These are phyloP conservation scores for Mollisiaceae sp. DNA, from an alignment of 2,329 filamentous ascomycete genomes.

Conservation along the genomic window DNA sequence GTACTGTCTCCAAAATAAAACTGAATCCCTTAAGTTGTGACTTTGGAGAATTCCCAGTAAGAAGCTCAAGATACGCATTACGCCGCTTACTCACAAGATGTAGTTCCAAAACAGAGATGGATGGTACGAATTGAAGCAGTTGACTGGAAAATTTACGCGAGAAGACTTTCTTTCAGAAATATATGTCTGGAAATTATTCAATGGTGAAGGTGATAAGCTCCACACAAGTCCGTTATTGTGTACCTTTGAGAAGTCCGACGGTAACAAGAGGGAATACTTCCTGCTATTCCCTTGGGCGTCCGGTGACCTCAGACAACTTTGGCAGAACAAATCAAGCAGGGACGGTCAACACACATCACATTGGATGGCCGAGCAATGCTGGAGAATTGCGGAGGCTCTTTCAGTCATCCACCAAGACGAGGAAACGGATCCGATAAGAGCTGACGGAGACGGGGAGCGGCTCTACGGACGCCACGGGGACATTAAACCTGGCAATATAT, in stretches of 20 bases:
- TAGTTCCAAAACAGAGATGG: not conserved
- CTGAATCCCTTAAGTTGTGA: not conserved
- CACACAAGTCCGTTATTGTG: not conserved
- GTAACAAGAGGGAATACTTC: not conserved
- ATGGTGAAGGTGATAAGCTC: not conserved
- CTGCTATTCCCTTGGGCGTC: not conserved
- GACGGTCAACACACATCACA: not conserved
- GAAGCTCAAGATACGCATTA: not conserved
- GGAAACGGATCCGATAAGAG: not conserved
- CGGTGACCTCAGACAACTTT: not conserved
- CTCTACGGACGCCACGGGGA: constrained; percentile 22
- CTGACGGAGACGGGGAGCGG: not conserved
- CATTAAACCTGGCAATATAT: constrained; percentile 16
- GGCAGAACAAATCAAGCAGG: not conserved
- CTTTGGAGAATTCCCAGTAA: not conserved
- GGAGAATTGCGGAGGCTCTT: not conserved
- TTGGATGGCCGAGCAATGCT: not conserved
- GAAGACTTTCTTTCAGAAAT: not conserved
- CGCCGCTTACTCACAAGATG: not conserved
- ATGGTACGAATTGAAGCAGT: not conserved
- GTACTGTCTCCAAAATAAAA: not conserved
- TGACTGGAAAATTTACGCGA: not conserved
- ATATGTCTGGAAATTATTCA: not conserved
- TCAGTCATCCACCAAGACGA: not conserved
- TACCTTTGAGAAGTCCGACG: not conserved